phyloP scores from a whole-genome alignment of 495 filamentous ascomycete species.

The Hyaloscypha bicolor region DNA sequence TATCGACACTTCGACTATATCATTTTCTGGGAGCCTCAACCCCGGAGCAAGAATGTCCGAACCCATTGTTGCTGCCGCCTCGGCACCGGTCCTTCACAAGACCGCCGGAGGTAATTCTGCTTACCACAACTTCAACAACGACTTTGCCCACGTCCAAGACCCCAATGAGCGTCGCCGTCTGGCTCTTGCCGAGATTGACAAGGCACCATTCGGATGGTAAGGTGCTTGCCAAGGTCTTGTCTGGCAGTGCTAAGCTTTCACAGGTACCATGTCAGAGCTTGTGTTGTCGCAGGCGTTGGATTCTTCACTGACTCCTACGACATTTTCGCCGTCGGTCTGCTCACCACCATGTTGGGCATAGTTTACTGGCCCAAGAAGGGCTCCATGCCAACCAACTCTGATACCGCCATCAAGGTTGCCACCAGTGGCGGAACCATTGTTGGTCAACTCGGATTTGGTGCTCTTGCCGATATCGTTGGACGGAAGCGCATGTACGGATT shows the following conservation, averaged over 20 bases:
- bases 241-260: not conserved
- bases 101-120: constrained; percentile 65
- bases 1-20: too few relatives aligned
- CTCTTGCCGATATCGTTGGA: constrained; percentile 75
- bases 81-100: constrained; percentile 64
- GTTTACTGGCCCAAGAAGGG: constrained; percentile 65
- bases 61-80: not conserved
- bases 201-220: constrained; percentile 75
- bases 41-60: too few relatives aligned
- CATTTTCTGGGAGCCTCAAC: too few relatives aligned
- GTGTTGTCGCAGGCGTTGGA: constrained; percentile 79
- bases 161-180: constrained; percentile 74
- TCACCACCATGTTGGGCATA: constrained; percentile 71
- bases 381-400: constrained; percentile 60
- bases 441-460: constrained; percentile 82
- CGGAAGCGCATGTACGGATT: constrained; percentile 82
- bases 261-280: constrained; percentile 58
- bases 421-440: constrained; percentile 85
- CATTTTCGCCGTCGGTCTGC: constrained; percentile 78
- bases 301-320: constrained; percentile 85
- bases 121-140: constrained; percentile 69
- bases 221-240: constrained; percentile 66
- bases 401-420: constrained; percentile 86
- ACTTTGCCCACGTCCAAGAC: constrained; percentile 65
- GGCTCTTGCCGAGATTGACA: constrained; percentile 78